These are phyloP conservation scores for Sorghum bicolor DNA, from an alignment of 176 grass and related monocot genomes.

Conservation along the genomic window Sorghum_bicolor_NCBIv3 NC_012875.2:53247501-53248000, in stretches of 20 bases:
- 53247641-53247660: no score
- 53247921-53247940: no score
- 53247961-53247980: no score
- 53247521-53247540: conserved; percentile 30
- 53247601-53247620: conserved; percentile 11
- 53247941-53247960: no score
- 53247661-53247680: no score
- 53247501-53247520: conserved; percentile 44
- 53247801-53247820: background rate
- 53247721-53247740: background rate
- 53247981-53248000: no score
- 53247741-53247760: background rate
- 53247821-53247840: background rate
- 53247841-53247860: background rate
- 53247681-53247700: background rate
- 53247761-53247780: conserved; percentile 2
- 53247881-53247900: no score
- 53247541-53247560: background rate
- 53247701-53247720: background rate
- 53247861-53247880: background rate
- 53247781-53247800: background rate
- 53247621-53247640: conserved; percentile 16
- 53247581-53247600: background rate
- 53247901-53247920: no score
- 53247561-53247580: background rate